Percentiles rank a stretch among this genome's conserved stretches.
phyloP scores from a whole-genome alignment of 768 basidiomycete genomes.

The Agrocybe pediades region DNA sequence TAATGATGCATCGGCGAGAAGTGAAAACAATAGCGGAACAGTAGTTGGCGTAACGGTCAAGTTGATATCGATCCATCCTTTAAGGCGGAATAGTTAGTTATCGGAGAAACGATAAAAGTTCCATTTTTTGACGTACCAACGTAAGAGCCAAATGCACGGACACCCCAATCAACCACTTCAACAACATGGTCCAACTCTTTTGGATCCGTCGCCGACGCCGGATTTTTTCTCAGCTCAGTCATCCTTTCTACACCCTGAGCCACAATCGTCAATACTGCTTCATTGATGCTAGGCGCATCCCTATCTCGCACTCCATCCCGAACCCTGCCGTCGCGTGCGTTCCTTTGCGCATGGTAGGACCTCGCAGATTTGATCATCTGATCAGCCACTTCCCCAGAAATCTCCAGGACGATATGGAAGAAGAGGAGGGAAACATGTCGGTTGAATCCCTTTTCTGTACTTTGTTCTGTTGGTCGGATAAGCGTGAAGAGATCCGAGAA shows the following conservation, averaged over 20 bases:
- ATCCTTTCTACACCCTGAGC: slow-evolving; percentile 68
- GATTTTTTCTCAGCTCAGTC: slow-evolving; percentile 50
- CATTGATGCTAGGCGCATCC: slow-evolving; percentile 85
- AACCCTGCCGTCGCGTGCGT: slow-evolving; percentile 80
- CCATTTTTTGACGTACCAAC: slow-evolving; percentile 66
- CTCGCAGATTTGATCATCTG: slow-evolving; percentile 90
- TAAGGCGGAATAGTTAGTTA: neutral
- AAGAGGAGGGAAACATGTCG: slow-evolving; percentile 85
- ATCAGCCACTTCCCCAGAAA: slow-evolving; percentile 97
- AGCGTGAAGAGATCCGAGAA: slow-evolving; percentile 78
- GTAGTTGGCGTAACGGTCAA: slow-evolving; percentile 91
- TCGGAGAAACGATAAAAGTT: neutral
- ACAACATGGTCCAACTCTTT: slow-evolving; percentile 58
- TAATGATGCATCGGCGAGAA: slow-evolving; percentile 77
- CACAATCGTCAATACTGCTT: slow-evolving; percentile 83
- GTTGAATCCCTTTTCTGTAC: slow-evolving; percentile 66
- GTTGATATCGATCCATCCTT: slow-evolving; percentile 98
- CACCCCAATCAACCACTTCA: slow-evolving; percentile 91
- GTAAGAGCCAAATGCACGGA: slow-evolving; percentile 90
- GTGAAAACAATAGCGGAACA: slow-evolving; percentile 79
- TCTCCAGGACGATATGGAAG: slow-evolving; percentile 91
- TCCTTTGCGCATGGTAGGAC: slow-evolving; percentile 65
- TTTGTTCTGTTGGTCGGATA: slow-evolving; percentile 62
- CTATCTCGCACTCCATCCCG: slow-evolving; percentile 88
- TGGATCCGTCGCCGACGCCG: slow-evolving; percentile 39